Evolutionary conservation across 768 basidiomycete species (phyloP), one percentile per base, ranked within the genome.

Genomic region (Panellus pusillus): DNA sequence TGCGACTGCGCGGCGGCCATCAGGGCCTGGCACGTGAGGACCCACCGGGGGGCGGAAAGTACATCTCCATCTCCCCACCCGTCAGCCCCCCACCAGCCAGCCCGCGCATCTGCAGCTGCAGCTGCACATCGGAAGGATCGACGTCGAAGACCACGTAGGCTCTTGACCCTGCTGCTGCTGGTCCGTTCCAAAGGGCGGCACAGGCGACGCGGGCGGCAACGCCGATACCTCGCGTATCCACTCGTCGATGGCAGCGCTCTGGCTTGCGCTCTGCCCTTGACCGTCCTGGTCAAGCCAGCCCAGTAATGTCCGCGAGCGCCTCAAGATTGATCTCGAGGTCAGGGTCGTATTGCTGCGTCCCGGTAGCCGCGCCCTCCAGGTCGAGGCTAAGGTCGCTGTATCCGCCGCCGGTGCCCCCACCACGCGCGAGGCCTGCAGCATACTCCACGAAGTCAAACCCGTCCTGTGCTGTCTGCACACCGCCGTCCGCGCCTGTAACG

Each of bases 161-260:
- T 35, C 32, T 35, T 35, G 32, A 14, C 11, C 32, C 32, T 11
- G 9, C 32, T 35, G 32, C 32, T 35, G 32, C 7, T 9, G 32
- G 14, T 24, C 24, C 3, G 24, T 24, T 24, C 32, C 32, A 8
- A 35, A 35, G 32, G 61, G 61, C 56, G 62, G 61, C 35, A 28
- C 37, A 59, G 63, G 52, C 44, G 48, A 17, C 13, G 61, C 37
- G 52, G 57, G 13, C 57, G 72, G 62, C 55, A 72, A 65, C 61
- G 61, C 63, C 47, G 74, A 73, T 60, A 83, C 70, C 60, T 83
- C 79, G 48, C 77, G 77, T 50, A 86, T 72, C 84, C 84, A 87
- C 52, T 86, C 83, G 62, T 84, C 84, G 39, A 86, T 78, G 52
- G 76, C 72, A 27, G 73, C 72, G 35, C 72, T 68, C 60, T 74